A percentile compares a stretch with the other conserved stretches of the same genome.
These are phyloP conservation scores for Dentipellis sp. DNA, from an alignment of 768 basidiomycete genomes.

Conservation along the genomic window DNA sequence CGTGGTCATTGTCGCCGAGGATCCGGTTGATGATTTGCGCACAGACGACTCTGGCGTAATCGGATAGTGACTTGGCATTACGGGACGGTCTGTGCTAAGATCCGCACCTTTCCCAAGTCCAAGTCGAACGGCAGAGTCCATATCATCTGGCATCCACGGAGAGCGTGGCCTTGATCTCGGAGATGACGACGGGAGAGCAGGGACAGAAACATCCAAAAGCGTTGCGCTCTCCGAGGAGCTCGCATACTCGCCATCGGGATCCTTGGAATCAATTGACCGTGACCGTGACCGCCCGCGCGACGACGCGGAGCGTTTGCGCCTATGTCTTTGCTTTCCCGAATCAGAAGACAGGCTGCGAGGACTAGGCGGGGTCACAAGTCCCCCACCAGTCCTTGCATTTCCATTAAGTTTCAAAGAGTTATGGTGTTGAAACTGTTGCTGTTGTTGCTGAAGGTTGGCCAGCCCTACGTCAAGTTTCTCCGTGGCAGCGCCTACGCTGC, in stretches of 20 bases:
- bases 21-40: constrained; percentile 12
- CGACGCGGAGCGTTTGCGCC: constrained; percentile 10
- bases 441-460: constrained; percentile 27
- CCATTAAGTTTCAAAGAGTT: constrained; percentile 18
- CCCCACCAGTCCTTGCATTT: constrained; percentile 27
- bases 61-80: constrained; percentile 6
- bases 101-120: constrained; percentile 4
- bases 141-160: constrained; percentile 14
- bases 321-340: constrained; percentile 11
- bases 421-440: constrained; percentile 6
- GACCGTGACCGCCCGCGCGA: constrained; percentile 13
- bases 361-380: constrained; percentile 68
- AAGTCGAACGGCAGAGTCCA: constrained; percentile 11
- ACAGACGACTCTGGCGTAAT: constrained; percentile 14
- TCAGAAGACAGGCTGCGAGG: constrained; percentile 65
- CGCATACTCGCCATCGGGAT: constrained; percentile 9
- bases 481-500: constrained; percentile 39
- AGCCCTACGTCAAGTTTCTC: constrained; percentile 25
- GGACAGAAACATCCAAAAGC: constrained; percentile 11
- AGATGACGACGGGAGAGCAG: constrained; percentile 6
- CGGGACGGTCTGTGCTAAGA: constrained; percentile 4
- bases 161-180: constrained; percentile 10
- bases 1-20: constrained; percentile 7
- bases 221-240: constrained; percentile 12
- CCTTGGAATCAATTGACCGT: constrained; percentile 1